Evolutionary conservation across 2,329 filamentous ascomycete genomes (phyloP), one percentile per base, ranked within the genome.

Genomic region (Fusarium sp.): DNA sequence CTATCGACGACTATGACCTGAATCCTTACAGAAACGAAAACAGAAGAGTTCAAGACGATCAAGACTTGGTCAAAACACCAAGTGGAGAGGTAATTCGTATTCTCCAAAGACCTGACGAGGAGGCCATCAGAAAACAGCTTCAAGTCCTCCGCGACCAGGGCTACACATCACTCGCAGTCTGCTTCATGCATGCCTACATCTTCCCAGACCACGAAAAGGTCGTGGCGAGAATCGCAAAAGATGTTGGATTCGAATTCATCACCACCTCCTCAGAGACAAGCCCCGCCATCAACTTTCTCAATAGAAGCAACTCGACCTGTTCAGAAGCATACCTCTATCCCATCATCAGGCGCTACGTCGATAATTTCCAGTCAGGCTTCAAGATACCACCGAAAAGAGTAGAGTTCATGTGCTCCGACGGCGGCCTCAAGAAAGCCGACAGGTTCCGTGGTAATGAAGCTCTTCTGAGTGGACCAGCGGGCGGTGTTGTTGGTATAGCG

Each of bases 121-220:
- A 76, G 1, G 73, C 76, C 23, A 83, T 87, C 53, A 73, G 78
- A 53, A 67, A 76, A n/a, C 82, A 88, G 64, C 73, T 91, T n/a
- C 78, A 87, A 61, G 73, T 77, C 2, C 77, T 90, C 0, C 86
- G 83, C 45, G 82, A 86, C 9, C 83, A 89, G 49, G 88, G 88
- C 1, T 86, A 93, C 68, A 82, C 82, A 62, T 94, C 90, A 68
- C 86, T 96, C 60, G 92, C 92, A 8, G 90, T 96, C 4, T 94
- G 91, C 61, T 78, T 96, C 57, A 92, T 96, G 87, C 92, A 96
- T 70, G 88, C 89, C 2, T 96, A 96, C 71, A 93, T 92, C 0
- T 96, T 91, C 69, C 91, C 91, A 1, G 84, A 89, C 31, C 92
- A 96, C 66, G 92, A 97, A 73, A 85, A 86, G 1, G 68, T 90